These are phyloP conservation scores for Glycine soja DNA, from an alignment of 306 rosid species.

Conservation along the genomic window DNA sequence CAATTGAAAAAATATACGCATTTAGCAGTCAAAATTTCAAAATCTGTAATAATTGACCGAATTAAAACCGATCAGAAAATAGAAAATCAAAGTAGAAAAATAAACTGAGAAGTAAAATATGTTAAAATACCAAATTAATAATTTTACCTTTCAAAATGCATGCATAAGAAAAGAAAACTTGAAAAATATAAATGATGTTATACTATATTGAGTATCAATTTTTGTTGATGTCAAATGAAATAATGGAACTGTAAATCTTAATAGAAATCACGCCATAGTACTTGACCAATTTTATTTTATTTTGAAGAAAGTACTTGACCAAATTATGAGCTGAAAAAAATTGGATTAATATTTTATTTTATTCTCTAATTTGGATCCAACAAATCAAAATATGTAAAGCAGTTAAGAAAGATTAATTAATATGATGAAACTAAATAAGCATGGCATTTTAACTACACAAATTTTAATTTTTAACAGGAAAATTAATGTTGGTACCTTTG, in stretches of 20 bases:
- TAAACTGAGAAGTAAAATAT: not conserved
- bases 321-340: not conserved
- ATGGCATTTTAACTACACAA: not conserved
- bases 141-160: not conserved
- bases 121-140: not conserved
- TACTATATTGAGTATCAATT: not conserved
- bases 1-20: no score
- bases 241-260: not conserved
- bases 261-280: not conserved
- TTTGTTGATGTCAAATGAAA: not conserved
- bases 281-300: not conserved
- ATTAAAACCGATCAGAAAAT: no score
- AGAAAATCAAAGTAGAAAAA: no score
- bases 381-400: not conserved
- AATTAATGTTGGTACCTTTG: slow-evolving; percentile 60
- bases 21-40: no score
- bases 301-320: no score
- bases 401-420: not conserved
- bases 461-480: not conserved
- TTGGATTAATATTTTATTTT: no score
- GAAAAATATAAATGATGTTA: no score
- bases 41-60: no score
- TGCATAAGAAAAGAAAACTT: not conserved
- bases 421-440: not conserved
- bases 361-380: no score